A percentile compares a stretch with the other conserved stretches of the same genome.
These are phyloP conservation scores for Kalaharituber pfeilii DNA, from an alignment of 2,329 filamentous ascomycete species.

Conservation along the genomic window DNA sequence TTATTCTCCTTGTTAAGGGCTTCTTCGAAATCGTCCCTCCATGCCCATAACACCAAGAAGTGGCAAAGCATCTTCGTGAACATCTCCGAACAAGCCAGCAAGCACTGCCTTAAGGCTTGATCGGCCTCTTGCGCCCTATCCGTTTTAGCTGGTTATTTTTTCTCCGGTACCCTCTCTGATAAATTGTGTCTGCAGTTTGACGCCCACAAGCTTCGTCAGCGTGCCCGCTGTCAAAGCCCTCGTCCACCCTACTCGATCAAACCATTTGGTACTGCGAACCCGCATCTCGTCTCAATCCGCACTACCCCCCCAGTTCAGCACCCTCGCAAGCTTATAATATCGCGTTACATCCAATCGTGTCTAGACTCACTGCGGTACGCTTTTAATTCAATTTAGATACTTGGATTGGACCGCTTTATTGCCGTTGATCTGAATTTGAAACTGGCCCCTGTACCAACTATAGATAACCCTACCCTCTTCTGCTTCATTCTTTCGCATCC, in stretches of 20 bases:
- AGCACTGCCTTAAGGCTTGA: no score
- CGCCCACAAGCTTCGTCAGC: no score
- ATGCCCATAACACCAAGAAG: no score
- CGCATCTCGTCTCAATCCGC: neutral
- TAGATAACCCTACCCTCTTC: neutral
- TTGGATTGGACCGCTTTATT: neutral
- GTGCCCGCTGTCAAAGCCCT: no score
- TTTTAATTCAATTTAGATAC: neutral
- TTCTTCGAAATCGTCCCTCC: no score
- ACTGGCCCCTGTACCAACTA: neutral
- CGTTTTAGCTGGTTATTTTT: no score
- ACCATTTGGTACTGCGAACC: neutral
- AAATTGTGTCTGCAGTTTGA: no score
- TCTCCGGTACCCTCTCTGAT: no score
- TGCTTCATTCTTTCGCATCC: neutral
- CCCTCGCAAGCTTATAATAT: neutral
- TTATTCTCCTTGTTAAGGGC: no score
- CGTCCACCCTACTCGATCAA: neutral
- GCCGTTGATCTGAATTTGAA: neutral
- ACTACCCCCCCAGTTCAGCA: neutral
- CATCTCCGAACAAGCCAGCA: no score
- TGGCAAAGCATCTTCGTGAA: no score
- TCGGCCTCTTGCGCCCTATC: no score
- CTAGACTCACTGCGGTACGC: neutral
- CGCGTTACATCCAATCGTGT: neutral